Evolutionary conservation across 257 asterid genomes (phyloP), one percentile per base, ranked within the genome.

Genomic region (Datura wrightii): DNA sequence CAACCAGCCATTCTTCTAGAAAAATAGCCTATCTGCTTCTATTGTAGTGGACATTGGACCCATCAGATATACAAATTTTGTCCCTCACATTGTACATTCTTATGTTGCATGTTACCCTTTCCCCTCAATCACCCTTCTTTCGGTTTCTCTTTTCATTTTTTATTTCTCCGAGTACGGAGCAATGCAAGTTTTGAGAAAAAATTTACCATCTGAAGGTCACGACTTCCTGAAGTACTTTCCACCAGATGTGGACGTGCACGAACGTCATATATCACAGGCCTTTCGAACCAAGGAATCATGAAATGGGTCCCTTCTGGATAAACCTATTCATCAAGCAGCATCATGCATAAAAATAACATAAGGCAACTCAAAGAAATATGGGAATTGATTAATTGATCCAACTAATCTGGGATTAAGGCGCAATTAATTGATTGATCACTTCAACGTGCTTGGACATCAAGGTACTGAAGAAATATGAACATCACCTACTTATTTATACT

Each of bases 291-390:
- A 58, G 99, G 99, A 79, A 93, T 84, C 97, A 95, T 92, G 82
- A 95, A 84, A 85, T 95, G 99, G 6, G 99, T 95, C 84, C 99
- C 99, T 91, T 95, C 99, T 48, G 98, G 99, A 88, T 95, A 95
- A 31, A 94, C 98, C 98, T 94, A 87, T 36, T 79, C 6, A 67
- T 86, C 42, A 66, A 56, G 66, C 58, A 50, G 59, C 56, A 60
- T 79, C 83, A 48, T 76, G 81, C 53, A 52, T 46, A 9, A 50
- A 1, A 34, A 46, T 74, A 36, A 24, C 16, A 76, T 0, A 39
- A 83, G 60, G 4, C 31, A 59, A 4, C 5, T 39, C 42, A 39
- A 24, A 24, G 31, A 24, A 24, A 24, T 24, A 24, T 24, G 31
- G 31, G 31, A 24, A 24, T 24, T 24, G 31, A 24, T 24, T 24